These are phyloP conservation scores for Chaetomium globosum DNA, from an alignment of 2,329 filamentous ascomycete genomes.

Conservation along the genomic window DNA sequence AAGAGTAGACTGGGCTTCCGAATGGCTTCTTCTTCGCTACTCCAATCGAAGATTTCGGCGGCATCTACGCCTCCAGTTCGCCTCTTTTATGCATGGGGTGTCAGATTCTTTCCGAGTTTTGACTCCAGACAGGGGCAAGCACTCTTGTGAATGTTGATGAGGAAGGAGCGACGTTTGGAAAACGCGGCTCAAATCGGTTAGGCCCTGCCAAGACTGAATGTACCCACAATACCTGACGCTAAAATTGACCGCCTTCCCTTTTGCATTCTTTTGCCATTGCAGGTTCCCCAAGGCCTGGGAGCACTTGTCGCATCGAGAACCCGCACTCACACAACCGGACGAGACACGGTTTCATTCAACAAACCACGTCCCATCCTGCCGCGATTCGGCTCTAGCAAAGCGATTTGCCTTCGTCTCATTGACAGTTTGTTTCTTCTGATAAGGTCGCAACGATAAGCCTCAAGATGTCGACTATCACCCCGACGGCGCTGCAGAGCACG, in stretches of 20 bases:
- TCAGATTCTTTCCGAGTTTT: neutral
- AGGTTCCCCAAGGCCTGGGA: neutral
- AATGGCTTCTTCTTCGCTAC: no score
- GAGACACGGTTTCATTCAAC: neutral
- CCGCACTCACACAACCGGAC: neutral
- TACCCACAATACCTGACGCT: neutral
- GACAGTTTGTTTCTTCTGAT: neutral
- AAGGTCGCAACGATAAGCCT: neutral
- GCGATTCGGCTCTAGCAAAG: neutral
- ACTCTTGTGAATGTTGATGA: neutral
- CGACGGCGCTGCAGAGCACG: constrained; percentile 73
- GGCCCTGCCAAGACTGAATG: neutral
- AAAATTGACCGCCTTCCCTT: constrained; percentile 7
- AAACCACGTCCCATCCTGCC: neutral
- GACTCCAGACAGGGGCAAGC: neutral
- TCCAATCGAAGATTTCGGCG: no score
- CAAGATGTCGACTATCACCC: constrained; percentile 82
- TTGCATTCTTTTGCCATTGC: neutral
- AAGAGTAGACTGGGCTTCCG: no score
- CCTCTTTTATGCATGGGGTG: no score
- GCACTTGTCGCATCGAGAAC: constrained; percentile 1
- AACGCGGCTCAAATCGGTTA: neutral
- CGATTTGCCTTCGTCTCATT: neutral
- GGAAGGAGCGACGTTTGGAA: neutral
- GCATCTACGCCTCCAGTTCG: no score